Evolutionary conservation across 164 flowering plant species (phyloP).

Genomic region (Cinnamomum micranthum): DNA sequence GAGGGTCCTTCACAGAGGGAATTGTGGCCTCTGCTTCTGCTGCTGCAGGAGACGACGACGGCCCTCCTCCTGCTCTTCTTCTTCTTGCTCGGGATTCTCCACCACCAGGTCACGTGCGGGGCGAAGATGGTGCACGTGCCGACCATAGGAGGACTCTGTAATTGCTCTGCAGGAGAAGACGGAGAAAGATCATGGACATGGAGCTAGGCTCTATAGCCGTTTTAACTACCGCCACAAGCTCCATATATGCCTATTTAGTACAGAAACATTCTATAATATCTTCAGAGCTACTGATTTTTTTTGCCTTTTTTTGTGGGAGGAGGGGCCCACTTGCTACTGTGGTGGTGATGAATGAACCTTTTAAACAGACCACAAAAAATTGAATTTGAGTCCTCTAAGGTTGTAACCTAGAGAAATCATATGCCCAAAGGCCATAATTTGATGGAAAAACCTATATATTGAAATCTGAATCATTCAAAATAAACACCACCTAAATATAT

Average conservation of each 20-base stretch:
- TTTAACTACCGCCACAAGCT: background rate
- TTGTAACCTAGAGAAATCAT: too few relatives aligned
- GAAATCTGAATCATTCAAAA: too few relatives aligned
- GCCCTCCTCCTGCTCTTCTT: slow-evolving; percentile 5
- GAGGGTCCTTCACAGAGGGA: slow-evolving; percentile 66
- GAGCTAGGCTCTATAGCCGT: background rate
- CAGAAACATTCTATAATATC: too few relatives aligned
- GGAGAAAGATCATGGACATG: background rate
- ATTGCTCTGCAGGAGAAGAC: background rate
- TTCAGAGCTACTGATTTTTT: too few relatives aligned
- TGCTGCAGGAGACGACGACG: background rate
- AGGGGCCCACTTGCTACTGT: too few relatives aligned
- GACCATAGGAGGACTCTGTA: slow-evolving; percentile 34
- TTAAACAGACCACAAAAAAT: too few relatives aligned
- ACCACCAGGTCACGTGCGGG: slow-evolving; percentile 36
- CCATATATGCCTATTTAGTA: too few relatives aligned
- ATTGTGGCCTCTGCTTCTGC: slow-evolving; percentile 12
- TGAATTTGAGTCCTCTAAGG: too few relatives aligned
- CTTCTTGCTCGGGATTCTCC: slow-evolving; percentile 30
- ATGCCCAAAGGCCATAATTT: too few relatives aligned
- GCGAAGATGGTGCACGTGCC: slow-evolving; percentile 35
- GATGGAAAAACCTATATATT: rapidly evolving
- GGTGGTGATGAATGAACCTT: too few relatives aligned
- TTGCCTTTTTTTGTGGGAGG: too few relatives aligned
- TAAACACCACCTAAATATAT: too few relatives aligned